Conservation (phyloP, 75 land plant genomes). For the Cryptomeria japonica region DNA sequence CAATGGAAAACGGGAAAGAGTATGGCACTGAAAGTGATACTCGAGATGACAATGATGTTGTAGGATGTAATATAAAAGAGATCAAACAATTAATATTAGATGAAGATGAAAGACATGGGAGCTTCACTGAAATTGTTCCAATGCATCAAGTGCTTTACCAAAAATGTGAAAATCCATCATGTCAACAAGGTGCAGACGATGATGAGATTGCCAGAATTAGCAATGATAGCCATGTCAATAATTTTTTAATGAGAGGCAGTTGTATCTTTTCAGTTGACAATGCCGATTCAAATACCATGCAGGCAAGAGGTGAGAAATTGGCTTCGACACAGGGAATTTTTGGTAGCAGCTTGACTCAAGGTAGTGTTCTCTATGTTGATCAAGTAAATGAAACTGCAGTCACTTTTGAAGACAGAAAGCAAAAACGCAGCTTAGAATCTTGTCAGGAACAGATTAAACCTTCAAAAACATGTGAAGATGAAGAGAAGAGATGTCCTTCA, state of each 20-base stretch:
- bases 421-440: not conserved
- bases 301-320: not conserved
- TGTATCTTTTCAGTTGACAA: not conserved
- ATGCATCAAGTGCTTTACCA: not conserved
- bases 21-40: not conserved
- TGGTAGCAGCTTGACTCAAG: not conserved
- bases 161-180: not conserved
- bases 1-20: not conserved
- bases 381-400: not conserved
- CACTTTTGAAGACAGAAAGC: not conserved
- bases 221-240: not conserved
- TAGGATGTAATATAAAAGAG: not conserved
- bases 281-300: not conserved
- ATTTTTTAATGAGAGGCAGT: not conserved
- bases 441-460: not conserved
- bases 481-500: not conserved
- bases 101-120: not conserved
- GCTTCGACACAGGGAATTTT: not conserved
- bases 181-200: not conserved
- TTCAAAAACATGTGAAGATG: not conserved
- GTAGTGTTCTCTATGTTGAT: not conserved
- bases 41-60: not conserved
- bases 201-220: not conserved
- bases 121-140: not conserved
- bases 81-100: not conserved